Evolutionary conservation across 2,329 filamentous ascomycete species (phyloP), one percentile per base, ranked within the genome.

Genomic region (Talaromyces amestolkiae): DNA sequence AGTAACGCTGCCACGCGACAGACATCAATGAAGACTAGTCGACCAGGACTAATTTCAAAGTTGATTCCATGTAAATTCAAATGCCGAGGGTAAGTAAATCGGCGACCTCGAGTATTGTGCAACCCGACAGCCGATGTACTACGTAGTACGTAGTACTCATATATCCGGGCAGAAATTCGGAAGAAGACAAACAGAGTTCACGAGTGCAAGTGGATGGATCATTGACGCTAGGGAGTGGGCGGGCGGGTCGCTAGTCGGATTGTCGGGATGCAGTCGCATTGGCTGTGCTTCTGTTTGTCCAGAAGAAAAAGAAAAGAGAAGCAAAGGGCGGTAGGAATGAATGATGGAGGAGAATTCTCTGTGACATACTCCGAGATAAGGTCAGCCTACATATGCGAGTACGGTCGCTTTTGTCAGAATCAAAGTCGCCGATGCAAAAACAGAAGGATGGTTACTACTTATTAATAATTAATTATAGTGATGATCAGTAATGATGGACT

Each of bases 211-310:
- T 31, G 27, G 15, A 53, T 33, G 49, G 49, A 54, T 54, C 51
- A 35, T 7, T 13, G 53, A 56, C 53, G 53, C 53, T 56, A 56
- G 53, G 33, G 53, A 53, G 59, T 24, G 33, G 43, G 31, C n/a
- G n/a, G 59, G 59, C 59, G 59, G 45, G 59, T 35, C 33, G 43
- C 22, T n/a, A 51, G 60, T 54, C 60, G 60, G 60, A 54, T 54
- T 62, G 51, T 58, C 61, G 53, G 61, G 53, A 63, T 41, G 27
- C 37, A 39, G 13, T 43, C 27, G 24, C 49, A 58, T 63, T 63
- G 61, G 61, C 2, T 22, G 60, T 22, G 13, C 27, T 9, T 31
- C 9, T 4, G 9, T 11, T 13, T 47, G 19, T 3, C 13, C 15
- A 3, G 22, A n/a, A 31, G 49, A 33, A 33, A 54, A 54, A 54